A percentile compares a stretch with the other conserved stretches of the same genome.
Conservation (phyloP, 1,284 basidiomycete genomes). For the Termitomyces sp. region DNA sequence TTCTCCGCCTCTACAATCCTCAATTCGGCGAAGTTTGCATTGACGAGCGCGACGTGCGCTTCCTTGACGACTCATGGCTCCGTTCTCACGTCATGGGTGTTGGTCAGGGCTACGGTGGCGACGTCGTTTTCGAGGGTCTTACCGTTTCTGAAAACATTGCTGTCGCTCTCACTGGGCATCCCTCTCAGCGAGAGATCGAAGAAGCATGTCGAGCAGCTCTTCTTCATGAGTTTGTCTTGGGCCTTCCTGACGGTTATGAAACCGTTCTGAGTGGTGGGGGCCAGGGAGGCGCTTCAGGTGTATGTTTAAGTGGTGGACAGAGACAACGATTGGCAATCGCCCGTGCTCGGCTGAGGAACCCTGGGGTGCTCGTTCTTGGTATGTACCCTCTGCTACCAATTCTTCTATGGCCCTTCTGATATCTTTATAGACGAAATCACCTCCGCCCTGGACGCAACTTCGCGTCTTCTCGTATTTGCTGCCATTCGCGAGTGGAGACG, state of each 20-base stretch:
- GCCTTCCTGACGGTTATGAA: constrained; percentile 85
- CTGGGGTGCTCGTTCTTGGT: constrained; percentile 90
- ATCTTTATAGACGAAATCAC: constrained; percentile 83
- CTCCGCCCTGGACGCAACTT: constrained; percentile 88
- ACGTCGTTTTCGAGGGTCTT: constrained; percentile 73
- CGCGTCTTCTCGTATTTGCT: constrained; percentile 84
- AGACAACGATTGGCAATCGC: constrained; percentile 91
- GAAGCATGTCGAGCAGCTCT: constrained; percentile 82
- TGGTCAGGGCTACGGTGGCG: constrained; percentile 56
- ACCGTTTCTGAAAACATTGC: constrained; percentile 88
- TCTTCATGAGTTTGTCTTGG: constrained; percentile 83
- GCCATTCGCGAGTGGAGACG: constrained; percentile 81
- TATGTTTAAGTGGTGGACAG: constrained; percentile 88
- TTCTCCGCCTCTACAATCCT: constrained; percentile 76
- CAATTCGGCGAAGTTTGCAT: constrained; percentile 62
- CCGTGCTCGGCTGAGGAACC: constrained; percentile 81
- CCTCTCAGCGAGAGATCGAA: constrained; percentile 41
- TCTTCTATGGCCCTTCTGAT: neutral
- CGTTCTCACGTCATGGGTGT: constrained; percentile 74
- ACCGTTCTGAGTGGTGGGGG: constrained; percentile 57
- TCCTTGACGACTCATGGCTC: constrained; percentile 75
- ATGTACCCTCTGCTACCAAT: constrained; percentile 24
- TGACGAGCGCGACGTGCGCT: constrained; percentile 78
- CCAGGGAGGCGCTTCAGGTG: constrained; percentile 69
- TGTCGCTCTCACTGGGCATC: constrained; percentile 58